phyloP scores from a whole-genome alignment of 2,329 filamentous ascomycete species.

The Xylaria polymorpha region DNA sequence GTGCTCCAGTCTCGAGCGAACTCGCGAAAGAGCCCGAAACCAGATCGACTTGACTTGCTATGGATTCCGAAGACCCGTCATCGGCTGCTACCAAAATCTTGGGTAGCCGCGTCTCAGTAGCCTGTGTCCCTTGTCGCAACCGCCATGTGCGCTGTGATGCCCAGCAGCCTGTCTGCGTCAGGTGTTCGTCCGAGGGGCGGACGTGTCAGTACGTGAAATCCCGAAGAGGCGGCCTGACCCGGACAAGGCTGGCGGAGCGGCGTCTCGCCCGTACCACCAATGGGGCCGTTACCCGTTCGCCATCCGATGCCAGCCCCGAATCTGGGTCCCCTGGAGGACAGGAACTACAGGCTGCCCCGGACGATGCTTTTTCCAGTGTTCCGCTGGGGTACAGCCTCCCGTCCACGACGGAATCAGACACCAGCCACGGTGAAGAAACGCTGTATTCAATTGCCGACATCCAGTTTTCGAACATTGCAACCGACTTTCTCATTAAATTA shows the following conservation, averaged over 20 bases:
- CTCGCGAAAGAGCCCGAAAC: not conserved
- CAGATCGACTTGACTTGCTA: conserved; percentile 10
- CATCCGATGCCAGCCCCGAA: conserved; percentile 31
- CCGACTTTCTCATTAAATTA: conserved; percentile 34
- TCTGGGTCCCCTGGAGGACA: conserved; percentile 15
- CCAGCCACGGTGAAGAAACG: conserved; percentile 10
- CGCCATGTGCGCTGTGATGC: conserved; percentile 40
- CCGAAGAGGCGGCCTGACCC: conserved; percentile 37
- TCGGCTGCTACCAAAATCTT: conserved; percentile 7
- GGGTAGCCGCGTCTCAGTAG: conserved; percentile 36
- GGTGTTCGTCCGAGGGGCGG: conserved; percentile 38
- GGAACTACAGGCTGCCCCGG: conserved; percentile 3
- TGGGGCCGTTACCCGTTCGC: conserved; percentile 22
- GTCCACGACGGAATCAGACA: conserved; percentile 28
- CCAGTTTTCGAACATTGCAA: conserved; percentile 27
- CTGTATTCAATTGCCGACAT: conserved; percentile 21
- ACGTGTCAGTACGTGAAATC: conserved; percentile 42
- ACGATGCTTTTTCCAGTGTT: not conserved
- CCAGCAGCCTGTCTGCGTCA: conserved; percentile 34
- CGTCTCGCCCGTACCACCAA: conserved; percentile 27
- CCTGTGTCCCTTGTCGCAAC: conserved; percentile 39
- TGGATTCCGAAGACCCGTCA: conserved; percentile 27
- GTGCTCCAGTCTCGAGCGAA: conserved; percentile 11
- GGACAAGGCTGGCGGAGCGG: conserved; percentile 35
- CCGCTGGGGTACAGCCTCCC: conserved; percentile 4